These are phyloP conservation scores for Pyrus bretschneideri DNA, from an alignment of 306 rosid species.

Conservation along the genomic window DNA sequence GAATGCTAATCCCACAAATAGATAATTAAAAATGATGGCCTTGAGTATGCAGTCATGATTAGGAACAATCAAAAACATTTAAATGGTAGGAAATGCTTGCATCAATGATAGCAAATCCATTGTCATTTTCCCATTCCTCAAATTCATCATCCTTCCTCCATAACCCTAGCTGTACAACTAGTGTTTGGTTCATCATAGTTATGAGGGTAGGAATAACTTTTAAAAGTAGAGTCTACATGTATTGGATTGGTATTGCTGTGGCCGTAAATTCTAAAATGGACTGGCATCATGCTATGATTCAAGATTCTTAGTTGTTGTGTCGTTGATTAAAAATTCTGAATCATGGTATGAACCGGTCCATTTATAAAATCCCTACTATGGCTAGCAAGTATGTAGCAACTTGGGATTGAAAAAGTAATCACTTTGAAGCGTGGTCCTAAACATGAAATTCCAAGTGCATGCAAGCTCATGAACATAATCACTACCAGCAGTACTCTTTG, in stretches of 20 bases:
- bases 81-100: neutral
- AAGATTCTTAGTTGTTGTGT: no score
- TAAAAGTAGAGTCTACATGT: neutral
- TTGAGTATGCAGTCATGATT: neutral
- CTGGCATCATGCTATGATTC: no score
- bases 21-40: neutral
- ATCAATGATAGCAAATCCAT: neutral
- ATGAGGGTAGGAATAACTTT: neutral
- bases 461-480: constrained; percentile 27
- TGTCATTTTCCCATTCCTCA: neutral
- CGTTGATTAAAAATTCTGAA: no score
- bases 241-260: no score
- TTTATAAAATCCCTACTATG: neutral
- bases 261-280: no score
- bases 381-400: neutral
- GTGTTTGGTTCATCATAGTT: neutral
- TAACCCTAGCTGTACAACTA: neutral
- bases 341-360: no score
- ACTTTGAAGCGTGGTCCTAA: neutral
- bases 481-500: neutral
- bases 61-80: neutral
- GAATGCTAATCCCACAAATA: constrained; percentile 1
- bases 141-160: neutral
- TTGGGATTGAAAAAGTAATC: neutral
- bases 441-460: constrained; percentile 13